These are phyloP conservation scores for Candida schatavii DNA, from an alignment of 805 yeast species.

Conservation along the genomic window DNA sequence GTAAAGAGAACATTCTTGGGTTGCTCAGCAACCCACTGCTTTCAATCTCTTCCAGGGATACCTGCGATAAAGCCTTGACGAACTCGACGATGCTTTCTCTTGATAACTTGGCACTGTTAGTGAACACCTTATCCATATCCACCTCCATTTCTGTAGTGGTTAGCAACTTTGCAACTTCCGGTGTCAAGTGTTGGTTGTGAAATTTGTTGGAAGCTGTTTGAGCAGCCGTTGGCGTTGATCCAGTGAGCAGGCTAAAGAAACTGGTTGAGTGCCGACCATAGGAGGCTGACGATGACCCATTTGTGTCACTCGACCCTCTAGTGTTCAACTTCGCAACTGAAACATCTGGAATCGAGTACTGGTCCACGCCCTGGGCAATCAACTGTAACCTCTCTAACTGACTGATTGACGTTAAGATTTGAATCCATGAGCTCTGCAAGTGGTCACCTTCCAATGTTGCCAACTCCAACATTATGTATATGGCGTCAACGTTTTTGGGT, in stretches of 20 bases:
- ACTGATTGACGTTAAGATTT: slow-evolving; percentile 75
- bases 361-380: slow-evolving; percentile 82
- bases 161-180: slow-evolving; percentile 54
- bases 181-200: slow-evolving; percentile 64
- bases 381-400: slow-evolving; percentile 90
- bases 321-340: slow-evolving; percentile 61
- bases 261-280: slow-evolving; percentile 27
- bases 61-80: slow-evolving; percentile 81
- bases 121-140: slow-evolving; percentile 81
- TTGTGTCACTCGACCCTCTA: slow-evolving; percentile 51
- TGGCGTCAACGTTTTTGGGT: slow-evolving; percentile 77
- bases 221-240: slow-evolving; percentile 48
- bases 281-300: slow-evolving; percentile 16
- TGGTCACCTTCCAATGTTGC: slow-evolving; percentile 79
- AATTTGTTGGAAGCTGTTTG: slow-evolving; percentile 70
- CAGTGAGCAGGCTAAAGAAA: slow-evolving; percentile 57
- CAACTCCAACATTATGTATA: slow-evolving; percentile 66
- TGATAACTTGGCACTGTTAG: slow-evolving; percentile 72
- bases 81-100: slow-evolving; percentile 87
- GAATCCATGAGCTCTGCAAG: slow-evolving; percentile 75
- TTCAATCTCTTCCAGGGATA: slow-evolving; percentile 86
- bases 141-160: slow-evolving; percentile 70
- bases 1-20: slow-evolving; percentile 90
- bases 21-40: slow-evolving; percentile 77
- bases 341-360: slow-evolving; percentile 82